These are phyloP conservation scores for Lasiosphaeris hirsuta DNA, from an alignment of 495 filamentous ascomycete species.

Conservation along the genomic window DNA sequence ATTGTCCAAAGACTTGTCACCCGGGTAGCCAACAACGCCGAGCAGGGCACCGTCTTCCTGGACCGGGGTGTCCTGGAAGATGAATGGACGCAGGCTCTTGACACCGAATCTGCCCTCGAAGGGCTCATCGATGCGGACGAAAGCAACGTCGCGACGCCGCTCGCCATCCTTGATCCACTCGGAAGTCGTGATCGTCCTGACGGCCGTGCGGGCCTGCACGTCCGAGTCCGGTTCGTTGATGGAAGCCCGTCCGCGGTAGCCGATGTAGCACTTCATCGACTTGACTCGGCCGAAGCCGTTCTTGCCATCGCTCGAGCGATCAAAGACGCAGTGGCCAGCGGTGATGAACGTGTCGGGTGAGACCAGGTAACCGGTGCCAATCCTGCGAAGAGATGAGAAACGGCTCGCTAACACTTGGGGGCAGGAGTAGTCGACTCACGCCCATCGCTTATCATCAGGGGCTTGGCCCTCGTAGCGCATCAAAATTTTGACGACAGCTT, in stretches of 20 bases:
- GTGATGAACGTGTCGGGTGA: slow-evolving; percentile 35
- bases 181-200: slow-evolving; percentile 32
- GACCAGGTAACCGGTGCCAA: slow-evolving; percentile 42
- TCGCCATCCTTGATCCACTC: slow-evolving; percentile 33
- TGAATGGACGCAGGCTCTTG: slow-evolving; percentile 18
- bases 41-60: slow-evolving; percentile 23
- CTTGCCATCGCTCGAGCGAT: slow-evolving; percentile 28
- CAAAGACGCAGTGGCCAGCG: slow-evolving; percentile 38
- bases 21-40: slow-evolving; percentile 45
- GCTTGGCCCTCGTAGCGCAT: slow-evolving; percentile 29
- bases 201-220: slow-evolving; percentile 36
- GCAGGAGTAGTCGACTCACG: background rate
- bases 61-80: slow-evolving; percentile 30
- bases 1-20: slow-evolving; percentile 25
- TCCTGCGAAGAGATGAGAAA: background rate
- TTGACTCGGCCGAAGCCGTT: slow-evolving; percentile 25
- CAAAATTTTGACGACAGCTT: slow-evolving; percentile 40
- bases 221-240: slow-evolving; percentile 18
- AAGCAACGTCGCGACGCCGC: slow-evolving; percentile 35
- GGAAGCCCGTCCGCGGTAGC: slow-evolving; percentile 32
- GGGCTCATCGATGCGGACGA: slow-evolving; percentile 36
- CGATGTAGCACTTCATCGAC: slow-evolving; percentile 38
- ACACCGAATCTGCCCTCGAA: slow-evolving; percentile 30
- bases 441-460: slow-evolving; percentile 23
- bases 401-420: no score